phyloP scores from a whole-genome alignment of 75 land plant species.

The Pseudotsuga menziesii region DNA sequence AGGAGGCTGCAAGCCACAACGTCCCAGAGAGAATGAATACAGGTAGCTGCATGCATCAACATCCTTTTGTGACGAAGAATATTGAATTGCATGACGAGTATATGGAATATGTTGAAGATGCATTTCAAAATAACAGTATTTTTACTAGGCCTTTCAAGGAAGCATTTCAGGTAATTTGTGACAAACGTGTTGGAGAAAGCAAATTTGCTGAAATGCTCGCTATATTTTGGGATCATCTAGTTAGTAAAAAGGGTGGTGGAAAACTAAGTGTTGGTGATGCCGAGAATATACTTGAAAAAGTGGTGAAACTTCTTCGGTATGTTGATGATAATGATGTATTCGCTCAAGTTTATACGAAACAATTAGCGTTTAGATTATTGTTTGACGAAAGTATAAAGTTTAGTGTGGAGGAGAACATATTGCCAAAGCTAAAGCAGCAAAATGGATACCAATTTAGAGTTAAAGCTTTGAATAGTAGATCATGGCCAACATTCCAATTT shows the following conservation, averaged over 20 bases:
- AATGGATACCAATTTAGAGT: too few species aligned
- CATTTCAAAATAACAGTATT: slow-evolving; percentile 66
- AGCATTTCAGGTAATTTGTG: slow-evolving; percentile 88
- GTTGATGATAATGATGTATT: slow-evolving; percentile 59
- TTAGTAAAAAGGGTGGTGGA: slow-evolving; percentile 88
- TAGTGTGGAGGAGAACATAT: too few species aligned
- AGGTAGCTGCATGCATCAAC: background rate
- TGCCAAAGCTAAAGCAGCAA: too few species aligned
- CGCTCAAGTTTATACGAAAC: too few species aligned
- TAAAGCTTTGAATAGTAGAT: too few species aligned
- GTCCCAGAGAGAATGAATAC: too few species aligned
- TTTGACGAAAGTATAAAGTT: too few species aligned
- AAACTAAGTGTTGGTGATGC: slow-evolving; percentile 79
- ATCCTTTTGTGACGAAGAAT: slow-evolving; percentile 51
- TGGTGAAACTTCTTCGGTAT: slow-evolving; percentile 79
- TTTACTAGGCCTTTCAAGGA: slow-evolving; percentile 86
- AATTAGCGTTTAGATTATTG: too few species aligned
- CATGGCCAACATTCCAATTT: too few species aligned
- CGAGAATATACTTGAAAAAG: slow-evolving; percentile 91
- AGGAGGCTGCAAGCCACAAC: too few species aligned
- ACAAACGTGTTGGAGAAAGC: slow-evolving; percentile 80
- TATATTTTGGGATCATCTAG: slow-evolving; percentile 79
- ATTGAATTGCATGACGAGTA: slow-evolving; percentile 85
- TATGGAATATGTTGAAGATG: slow-evolving; percentile 72
- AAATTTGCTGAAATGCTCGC: slow-evolving; percentile 77